A percentile compares a stretch with the other conserved stretches of the same genome.
These are phyloP conservation scores for Colletotrichum sp. DNA, from an alignment of 2,329 filamentous ascomycete genomes.

Conservation along the genomic window DNA sequence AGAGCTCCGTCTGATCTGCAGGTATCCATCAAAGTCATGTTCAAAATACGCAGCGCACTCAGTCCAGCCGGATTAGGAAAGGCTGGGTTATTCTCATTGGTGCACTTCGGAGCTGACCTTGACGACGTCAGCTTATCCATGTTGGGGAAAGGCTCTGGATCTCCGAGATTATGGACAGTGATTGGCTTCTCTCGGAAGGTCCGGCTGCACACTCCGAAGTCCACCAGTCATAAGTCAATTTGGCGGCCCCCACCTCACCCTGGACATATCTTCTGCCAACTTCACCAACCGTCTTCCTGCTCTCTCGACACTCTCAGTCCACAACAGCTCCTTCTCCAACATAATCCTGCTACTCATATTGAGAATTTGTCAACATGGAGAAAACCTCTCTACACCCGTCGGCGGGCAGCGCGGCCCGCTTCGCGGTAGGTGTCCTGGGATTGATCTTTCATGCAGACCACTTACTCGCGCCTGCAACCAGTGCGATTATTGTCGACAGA, in stretches of 20 bases:
- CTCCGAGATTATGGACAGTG: not conserved
- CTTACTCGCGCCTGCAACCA: not conserved
- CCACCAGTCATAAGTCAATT: not conserved
- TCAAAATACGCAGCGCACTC: not conserved
- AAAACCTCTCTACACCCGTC: not conserved
- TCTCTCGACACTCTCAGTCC: not conserved
- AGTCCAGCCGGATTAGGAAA: not conserved
- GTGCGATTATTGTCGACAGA: conserved; percentile 10
- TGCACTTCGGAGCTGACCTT: not conserved
- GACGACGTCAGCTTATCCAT: not conserved
- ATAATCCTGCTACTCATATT: not conserved
- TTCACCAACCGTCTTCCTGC: not conserved
- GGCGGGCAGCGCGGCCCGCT: not conserved
- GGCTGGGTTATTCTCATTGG: not conserved
- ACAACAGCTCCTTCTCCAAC: not conserved
- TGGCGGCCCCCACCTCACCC: not conserved
- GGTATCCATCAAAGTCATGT: not conserved
- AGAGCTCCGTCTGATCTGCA: not conserved
- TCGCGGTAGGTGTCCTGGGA: not conserved
- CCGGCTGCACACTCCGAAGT: not conserved
- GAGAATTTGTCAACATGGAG: not conserved
- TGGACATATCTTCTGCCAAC: not conserved
- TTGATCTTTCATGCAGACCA: too few species aligned
- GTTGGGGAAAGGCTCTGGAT: not conserved
- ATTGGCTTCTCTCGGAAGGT: not conserved